Percentiles rank a stretch among this genome's conserved stretches.
phyloP scores from a whole-genome alignment of 768 basidiomycete species.

The Pisolithus tinctorius region DNA sequence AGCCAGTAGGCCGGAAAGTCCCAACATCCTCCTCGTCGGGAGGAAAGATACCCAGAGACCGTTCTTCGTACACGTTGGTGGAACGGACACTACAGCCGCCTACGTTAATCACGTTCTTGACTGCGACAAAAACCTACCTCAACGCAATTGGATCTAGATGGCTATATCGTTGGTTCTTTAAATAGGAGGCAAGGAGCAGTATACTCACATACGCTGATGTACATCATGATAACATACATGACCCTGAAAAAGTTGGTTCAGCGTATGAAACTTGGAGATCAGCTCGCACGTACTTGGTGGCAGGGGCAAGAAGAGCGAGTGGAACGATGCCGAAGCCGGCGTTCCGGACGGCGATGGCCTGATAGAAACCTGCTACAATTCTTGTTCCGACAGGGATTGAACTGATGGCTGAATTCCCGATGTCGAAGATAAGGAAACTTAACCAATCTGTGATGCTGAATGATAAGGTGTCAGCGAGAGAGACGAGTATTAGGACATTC shows the following conservation, averaged over 20 bases:
- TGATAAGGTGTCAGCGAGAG: not conserved
- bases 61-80: slow-evolving; percentile 93
- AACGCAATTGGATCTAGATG: slow-evolving; percentile 69
- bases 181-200: not conserved
- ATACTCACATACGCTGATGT: slow-evolving; percentile 69
- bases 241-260: slow-evolving; percentile 41
- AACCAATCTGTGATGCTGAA: slow-evolving; percentile 78
- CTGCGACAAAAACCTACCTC: slow-evolving; percentile 40
- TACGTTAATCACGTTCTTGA: not conserved
- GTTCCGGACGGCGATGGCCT: slow-evolving; percentile 75
- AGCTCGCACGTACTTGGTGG: slow-evolving; percentile 60
- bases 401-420: slow-evolving; percentile 66
- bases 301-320: slow-evolving; percentile 73
- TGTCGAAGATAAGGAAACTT: slow-evolving; percentile 82
- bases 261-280: not conserved
- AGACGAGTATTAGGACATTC: not conserved
- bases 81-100: slow-evolving; percentile 62
- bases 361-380: slow-evolving; percentile 69
- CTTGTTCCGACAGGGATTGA: slow-evolving; percentile 65
- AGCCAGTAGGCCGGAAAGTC: slow-evolving; percentile 37
- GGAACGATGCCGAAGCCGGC: slow-evolving; percentile 82
- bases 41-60: slow-evolving; percentile 75
- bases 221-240: slow-evolving; percentile 92
- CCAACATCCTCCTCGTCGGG: slow-evolving; percentile 39
- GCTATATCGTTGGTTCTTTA: slow-evolving; percentile 3